Evolutionary conservation across 306 rosid genomes (phyloP), one percentile per base, ranked within the genome.

Genomic region (Lathyrus sativus): DNA sequence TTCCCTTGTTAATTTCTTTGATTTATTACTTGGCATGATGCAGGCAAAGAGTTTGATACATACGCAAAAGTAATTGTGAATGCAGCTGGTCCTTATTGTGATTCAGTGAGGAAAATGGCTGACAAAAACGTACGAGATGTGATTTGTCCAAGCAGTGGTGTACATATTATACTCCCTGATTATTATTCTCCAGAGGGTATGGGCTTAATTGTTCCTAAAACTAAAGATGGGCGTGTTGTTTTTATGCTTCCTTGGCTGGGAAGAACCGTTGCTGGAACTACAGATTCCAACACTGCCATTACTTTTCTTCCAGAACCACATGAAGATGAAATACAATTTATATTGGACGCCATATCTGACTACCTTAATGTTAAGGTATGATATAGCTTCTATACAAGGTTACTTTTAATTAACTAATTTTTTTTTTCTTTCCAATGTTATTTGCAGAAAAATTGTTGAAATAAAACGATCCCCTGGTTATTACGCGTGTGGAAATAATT

Each of bases 161-260:
- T 93, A 22, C 99, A 93, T 75, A 68, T 93, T n/a, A 84, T 89
- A 68, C 99, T 93, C 63, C 99, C 99, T 49, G 99, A 93, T 81
- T 93, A 93, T 83, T 93, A 93, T 84, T 93, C 99, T 67, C 99
- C 99, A 0, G 95, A 93, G 48, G 97, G 99, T 62, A 93, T 93
- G 99, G 99, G 97, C 72, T 79, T 93, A 43, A 93, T 93, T 73
- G 99, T 93, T 73, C 99, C 99, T 64, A 93, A 90, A 85, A 93
- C 99, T 48, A 90, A 85, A 83, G 99, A 93, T 72, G 99, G 99
- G 17, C 97, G 99, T 59, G 95, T 93, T 80, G 89, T 90, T 72
- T 93, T 93, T 80, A 93, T 93, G 99, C 84, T 93, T 37, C 99
- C 99, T 17, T 93, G 99, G 99, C 86, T 93, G 81, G 99, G 99